Evolutionary conservation across 2,329 filamentous ascomycete genomes (phyloP), one percentile per base, ranked within the genome.

Genomic region (Pseudonectria foliicola): DNA sequence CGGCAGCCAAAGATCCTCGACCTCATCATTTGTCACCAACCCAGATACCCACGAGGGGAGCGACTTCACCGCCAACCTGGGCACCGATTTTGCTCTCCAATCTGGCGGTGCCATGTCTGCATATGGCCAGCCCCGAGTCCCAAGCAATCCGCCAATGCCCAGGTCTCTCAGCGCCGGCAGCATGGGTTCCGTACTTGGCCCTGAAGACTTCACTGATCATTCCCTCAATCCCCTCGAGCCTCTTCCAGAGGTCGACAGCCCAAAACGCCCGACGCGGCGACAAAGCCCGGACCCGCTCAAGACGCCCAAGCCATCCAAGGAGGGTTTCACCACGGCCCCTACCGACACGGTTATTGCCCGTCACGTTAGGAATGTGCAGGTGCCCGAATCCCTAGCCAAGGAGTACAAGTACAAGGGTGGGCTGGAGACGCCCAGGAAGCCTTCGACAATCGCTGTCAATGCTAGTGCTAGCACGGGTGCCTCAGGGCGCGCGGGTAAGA

Each of bases 341-440:
- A 92, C 87, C 2, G 89, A 95, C 54, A 95, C 88, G 3, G 80
- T 88, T 33, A 84, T 95, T 51, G 80, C 88, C 28, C 82, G 87
- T 38, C 89, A 92, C 54, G 82, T 95, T 29, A 82, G 85, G 49
- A 88, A 90, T 52, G 86, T 96, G 11, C 85, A 90, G 38, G 86
- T 95, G 1, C 90, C 90, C 4, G 87, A 92, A 51, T 92, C 86
- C 5, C 70, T 95, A 39, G 87, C 85, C 4, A 80, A 82, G 47
- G 85, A 95, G 56, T 95, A 92, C 61, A 82, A 82, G 50, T 83
- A 80, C 45, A 84, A 86, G 52, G 75, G 80, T 44, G 75, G 77
- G 14, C 68, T 81, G 25, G 60, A 73, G 7, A 85, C 77, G 6
- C 75, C 77, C 25, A 61, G 68, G 15, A 73, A 71, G 45, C 62